A percentile compares a stretch with the other conserved stretches of the same genome.
Evolutionary conservation across 352 stramenopile genomes (phyloP).

Genomic region (Pythium pectinolyticum): DNA sequence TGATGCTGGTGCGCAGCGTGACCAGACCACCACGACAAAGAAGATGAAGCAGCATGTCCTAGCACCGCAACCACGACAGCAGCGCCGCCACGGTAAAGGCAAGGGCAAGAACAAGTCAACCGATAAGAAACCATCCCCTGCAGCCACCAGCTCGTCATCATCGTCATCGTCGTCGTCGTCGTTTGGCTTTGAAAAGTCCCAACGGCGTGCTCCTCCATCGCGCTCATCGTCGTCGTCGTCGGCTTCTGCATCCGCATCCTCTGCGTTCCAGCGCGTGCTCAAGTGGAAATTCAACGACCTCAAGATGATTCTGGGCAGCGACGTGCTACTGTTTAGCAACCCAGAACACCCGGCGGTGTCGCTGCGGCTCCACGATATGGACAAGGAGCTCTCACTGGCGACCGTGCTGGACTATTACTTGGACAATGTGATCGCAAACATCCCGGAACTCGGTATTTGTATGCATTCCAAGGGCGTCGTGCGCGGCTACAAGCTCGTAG

Average conservation of each 20-base stretch:
- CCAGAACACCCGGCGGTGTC: constrained; percentile 81
- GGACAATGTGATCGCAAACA: constrained; percentile 88
- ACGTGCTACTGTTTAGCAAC: constrained; percentile 84
- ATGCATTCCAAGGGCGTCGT: constrained; percentile 87
- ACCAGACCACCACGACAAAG: not conserved
- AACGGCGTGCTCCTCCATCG: constrained; percentile 6
- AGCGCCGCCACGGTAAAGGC: too few relatives aligned
- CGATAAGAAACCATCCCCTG: not conserved
- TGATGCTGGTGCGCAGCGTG: not conserved
- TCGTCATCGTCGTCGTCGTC: constrained; percentile 20
- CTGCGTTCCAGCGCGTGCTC: constrained; percentile 69
- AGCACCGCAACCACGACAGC: not conserved
- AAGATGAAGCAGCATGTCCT: not conserved
- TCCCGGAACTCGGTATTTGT: constrained; percentile 82
- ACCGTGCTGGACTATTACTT: constrained; percentile 87
- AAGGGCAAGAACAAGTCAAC: constrained; percentile 4
- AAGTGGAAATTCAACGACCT: constrained; percentile 88
- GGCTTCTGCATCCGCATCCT: constrained; percentile 24
- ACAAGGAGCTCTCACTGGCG: constrained; percentile 78
- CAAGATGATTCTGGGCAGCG: constrained; percentile 86
- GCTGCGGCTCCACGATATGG: constrained; percentile 83
- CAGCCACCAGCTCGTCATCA: not conserved
- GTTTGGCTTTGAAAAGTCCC: constrained; percentile 9
- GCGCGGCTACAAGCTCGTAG: constrained; percentile 82
- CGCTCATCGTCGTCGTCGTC: constrained; percentile 1